Conservation (phyloP, 805 yeast genomes). For the Candida insectorum region DNA sequence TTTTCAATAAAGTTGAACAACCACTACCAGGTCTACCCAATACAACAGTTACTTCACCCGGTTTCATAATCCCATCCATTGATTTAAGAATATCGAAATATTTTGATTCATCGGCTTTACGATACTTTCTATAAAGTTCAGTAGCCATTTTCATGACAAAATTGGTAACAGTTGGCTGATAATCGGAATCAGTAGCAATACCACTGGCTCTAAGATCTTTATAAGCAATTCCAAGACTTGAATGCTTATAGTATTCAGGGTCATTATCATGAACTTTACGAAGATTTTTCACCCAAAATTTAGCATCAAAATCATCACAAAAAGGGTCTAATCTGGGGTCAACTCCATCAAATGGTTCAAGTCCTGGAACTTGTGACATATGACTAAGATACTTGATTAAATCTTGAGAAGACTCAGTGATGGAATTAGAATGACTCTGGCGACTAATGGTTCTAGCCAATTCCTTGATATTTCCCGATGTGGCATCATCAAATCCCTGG, state of each 20-base stretch:
- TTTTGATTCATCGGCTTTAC: constrained; percentile 10
- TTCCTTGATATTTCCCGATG: constrained; percentile 15
- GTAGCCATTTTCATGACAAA: constrained; percentile 20
- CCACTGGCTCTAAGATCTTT: constrained; percentile 55
- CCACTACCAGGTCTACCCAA: constrained; percentile 41
- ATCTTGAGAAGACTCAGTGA: constrained; percentile 16
- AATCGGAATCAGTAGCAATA: constrained; percentile 60
- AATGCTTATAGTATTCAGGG: constrained; percentile 58
- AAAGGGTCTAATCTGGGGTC: constrained; percentile 51
- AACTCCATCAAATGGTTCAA: constrained; percentile 24
- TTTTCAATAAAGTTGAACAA: constrained; percentile 36
- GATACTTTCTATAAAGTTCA: constrained; percentile 4
- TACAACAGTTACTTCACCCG: constrained; percentile 38
- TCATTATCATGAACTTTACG: constrained; percentile 47
- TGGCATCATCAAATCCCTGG: constrained; percentile 13
- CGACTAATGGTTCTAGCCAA: constrained; percentile 15
- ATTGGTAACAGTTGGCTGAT: constrained; percentile 53
- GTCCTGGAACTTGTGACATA: constrained; percentile 45
- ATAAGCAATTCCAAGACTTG: constrained; percentile 53
- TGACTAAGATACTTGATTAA: constrained; percentile 38
- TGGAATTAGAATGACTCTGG: constrained; percentile 10
- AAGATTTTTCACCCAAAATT: constrained; percentile 61
- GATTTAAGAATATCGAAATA: constrained; percentile 24
- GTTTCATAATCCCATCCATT: constrained; percentile 35
- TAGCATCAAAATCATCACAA: constrained; percentile 49